Evolutionary conservation across 2,329 filamentous ascomycete species (phyloP).

Genomic region (Penicillium janthinellum): DNA sequence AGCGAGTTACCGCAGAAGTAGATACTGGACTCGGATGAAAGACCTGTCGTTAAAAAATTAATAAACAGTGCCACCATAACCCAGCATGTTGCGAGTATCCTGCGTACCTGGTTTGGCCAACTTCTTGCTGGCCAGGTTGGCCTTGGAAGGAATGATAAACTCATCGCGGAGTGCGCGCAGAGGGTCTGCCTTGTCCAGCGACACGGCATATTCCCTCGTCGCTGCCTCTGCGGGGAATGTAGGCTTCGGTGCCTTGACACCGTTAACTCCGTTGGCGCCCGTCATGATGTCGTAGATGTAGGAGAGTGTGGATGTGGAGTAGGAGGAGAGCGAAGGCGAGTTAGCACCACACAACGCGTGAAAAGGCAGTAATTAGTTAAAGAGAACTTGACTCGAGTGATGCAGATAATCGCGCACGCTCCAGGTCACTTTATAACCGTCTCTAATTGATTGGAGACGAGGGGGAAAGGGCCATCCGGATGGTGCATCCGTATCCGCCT

Average conservation of each 20-base stretch:
- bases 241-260: slow-evolving; percentile 26
- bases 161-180: slow-evolving; percentile 65
- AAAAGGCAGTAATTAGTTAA: background rate
- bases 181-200: slow-evolving; percentile 63
- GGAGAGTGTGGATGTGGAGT: background rate
- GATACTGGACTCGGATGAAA: slow-evolving; percentile 50
- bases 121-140: slow-evolving; percentile 67
- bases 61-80: background rate
- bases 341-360: background rate
- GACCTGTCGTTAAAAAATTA: slow-evolving; percentile 28
- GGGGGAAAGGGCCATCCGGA: slow-evolving; percentile 18
- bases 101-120: slow-evolving; percentile 47
- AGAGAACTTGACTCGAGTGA: slow-evolving; percentile 10
- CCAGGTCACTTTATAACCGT: slow-evolving; percentile 22
- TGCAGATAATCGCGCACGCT: slow-evolving; percentile 6
- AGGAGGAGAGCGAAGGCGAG: background rate
- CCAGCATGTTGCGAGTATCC: background rate
- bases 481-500: slow-evolving; percentile 30
- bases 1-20: slow-evolving; percentile 91
- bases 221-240: slow-evolving; percentile 35
- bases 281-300: slow-evolving; percentile 1
- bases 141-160: slow-evolving; percentile 76
- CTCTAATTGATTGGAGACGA: slow-evolving; percentile 5
- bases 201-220: slow-evolving; percentile 42
- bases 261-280: slow-evolving; percentile 19